A percentile compares a stretch with the other conserved stretches of the same genome.
Conservation (phyloP, 2,329 filamentous ascomycete species). For the Lasiodiplodia citricola region DNA sequence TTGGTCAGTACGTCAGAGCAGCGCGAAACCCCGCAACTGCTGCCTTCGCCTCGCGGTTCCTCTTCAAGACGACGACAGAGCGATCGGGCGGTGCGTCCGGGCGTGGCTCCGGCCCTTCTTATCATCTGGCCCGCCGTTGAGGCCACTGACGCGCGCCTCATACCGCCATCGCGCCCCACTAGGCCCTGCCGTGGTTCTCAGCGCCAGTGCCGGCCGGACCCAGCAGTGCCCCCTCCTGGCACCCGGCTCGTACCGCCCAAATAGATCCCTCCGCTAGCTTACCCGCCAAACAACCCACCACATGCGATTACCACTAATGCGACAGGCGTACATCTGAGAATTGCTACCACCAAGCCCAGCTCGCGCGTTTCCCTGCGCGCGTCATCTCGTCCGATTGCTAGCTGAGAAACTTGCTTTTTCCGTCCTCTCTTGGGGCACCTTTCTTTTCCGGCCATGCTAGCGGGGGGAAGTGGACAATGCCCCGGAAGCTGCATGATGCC, state of each 20-base stretch:
- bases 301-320: neutral
- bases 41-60: neutral
- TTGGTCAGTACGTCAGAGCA: neutral
- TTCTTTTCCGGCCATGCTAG: neutral
- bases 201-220: neutral
- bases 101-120: conserved; percentile 8
- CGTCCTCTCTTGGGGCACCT: neutral
- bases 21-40: conserved; percentile 12
- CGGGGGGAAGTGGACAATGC: neutral
- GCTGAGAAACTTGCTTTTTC: neutral
- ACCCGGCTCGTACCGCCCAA: conserved; percentile 17
- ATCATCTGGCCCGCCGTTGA: conserved; percentile 6
- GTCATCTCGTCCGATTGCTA: neutral
- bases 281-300: neutral
- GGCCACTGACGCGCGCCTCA: conserved; percentile 14
- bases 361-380: neutral
- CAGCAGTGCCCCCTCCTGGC: neutral
- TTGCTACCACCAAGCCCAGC: conserved; percentile 11
- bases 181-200: conserved; percentile 3
- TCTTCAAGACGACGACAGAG: neutral
- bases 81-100: neutral
- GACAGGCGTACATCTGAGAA: conserved; percentile 9
- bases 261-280: conserved; percentile 1
- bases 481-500: conserved; percentile 8
- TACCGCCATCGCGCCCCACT: conserved; percentile 6